These are phyloP conservation scores for Cyberlindnera euphorbiiphila DNA, from an alignment of 805 yeast genomes.

Conservation along the genomic window DNA sequence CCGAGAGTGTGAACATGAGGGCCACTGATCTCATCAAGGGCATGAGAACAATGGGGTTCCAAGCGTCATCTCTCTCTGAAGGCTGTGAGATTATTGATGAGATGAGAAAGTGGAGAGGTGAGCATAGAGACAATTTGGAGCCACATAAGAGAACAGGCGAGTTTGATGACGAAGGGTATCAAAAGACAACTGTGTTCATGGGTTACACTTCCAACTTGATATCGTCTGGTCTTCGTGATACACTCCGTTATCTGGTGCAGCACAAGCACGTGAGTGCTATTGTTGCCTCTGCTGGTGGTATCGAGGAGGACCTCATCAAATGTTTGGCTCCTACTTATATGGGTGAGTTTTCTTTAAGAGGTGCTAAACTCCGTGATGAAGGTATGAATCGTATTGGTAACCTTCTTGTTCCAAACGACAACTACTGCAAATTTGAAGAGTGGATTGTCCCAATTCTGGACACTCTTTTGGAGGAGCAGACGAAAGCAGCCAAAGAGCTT, in stretches of 20 bases:
- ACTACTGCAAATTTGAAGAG: slow-evolving; percentile 95
- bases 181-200: slow-evolving; percentile 85
- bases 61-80: slow-evolving; percentile 78
- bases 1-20: slow-evolving; percentile 67
- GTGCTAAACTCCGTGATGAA: slow-evolving; percentile 79
- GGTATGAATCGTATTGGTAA: slow-evolving; percentile 99
- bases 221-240: slow-evolving; percentile 90
- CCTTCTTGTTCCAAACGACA: slow-evolving; percentile 93
- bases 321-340: slow-evolving; percentile 94
- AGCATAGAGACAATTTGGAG: slow-evolving; percentile 59
- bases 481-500: slow-evolving; percentile 49
- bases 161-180: slow-evolving; percentile 73
- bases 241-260: slow-evolving; percentile 83
- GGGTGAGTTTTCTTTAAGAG: slow-evolving; percentile 85
- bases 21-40: slow-evolving; percentile 76
- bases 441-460: slow-evolving; percentile 97
- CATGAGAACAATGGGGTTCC: slow-evolving; percentile 97
- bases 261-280: slow-evolving; percentile 92
- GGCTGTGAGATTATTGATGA: slow-evolving; percentile 92
- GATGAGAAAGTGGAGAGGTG: slow-evolving; percentile 94
- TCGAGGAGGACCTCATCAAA: slow-evolving; percentile 95
- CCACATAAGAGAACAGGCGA: slow-evolving; percentile 72
- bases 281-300: slow-evolving; percentile 97
- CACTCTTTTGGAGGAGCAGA: slow-evolving; percentile 84
- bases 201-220: slow-evolving; percentile 97